Conservation (phyloP, 2,329 filamentous ascomycete species). For the Bisporella sp. region DNA sequence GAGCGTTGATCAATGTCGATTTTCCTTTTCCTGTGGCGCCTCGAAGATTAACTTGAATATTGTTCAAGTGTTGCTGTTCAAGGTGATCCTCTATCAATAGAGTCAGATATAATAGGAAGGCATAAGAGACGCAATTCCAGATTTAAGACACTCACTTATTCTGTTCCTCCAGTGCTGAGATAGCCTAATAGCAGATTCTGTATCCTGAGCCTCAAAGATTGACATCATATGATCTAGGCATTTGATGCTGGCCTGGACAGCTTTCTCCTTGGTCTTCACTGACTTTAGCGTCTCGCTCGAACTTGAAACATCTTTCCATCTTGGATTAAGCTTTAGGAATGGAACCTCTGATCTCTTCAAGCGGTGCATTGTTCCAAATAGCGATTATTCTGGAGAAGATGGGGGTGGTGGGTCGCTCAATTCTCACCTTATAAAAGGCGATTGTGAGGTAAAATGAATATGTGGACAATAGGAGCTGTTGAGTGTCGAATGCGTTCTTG, state of each 20-base stretch:
- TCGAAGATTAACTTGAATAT: conserved; percentile 34
- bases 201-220: background rate
- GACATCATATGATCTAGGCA: background rate
- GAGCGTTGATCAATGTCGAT: conserved; percentile 54
- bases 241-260: background rate
- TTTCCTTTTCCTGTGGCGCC: conserved; percentile 56
- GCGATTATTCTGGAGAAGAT: no score
- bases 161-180: background rate
- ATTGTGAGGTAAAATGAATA: no score
- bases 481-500: no score
- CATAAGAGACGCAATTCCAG: background rate
- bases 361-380: no score
- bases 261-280: background rate
- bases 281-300: background rate
- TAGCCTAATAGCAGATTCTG: background rate
- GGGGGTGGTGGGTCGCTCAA: no score
- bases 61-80: conserved; percentile 2
- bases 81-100: conserved; percentile 5
- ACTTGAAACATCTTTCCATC: background rate
- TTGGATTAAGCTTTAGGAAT: background rate
- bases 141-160: background rate
- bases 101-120: background rate
- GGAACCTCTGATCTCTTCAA: no score
- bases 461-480: no score
- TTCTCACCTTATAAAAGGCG: no score